A percentile compares a stretch with the other conserved stretches of the same genome.
phyloP scores from a whole-genome alignment of 2,329 filamentous ascomycete genomes.

The Fusarium sp. region DNA sequence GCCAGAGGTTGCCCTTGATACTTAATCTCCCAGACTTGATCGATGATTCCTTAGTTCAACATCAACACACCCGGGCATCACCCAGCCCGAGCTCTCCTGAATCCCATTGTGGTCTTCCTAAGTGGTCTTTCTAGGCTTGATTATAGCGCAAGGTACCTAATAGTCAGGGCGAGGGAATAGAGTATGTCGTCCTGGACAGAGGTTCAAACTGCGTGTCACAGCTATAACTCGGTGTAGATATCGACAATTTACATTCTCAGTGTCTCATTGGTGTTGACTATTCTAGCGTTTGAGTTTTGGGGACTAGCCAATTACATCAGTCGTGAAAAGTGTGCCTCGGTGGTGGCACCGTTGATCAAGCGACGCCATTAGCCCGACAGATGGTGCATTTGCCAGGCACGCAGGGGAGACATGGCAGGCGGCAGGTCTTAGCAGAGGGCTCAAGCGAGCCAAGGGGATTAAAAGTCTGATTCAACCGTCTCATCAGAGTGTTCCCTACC shows the following conservation, averaged over 20 bases:
- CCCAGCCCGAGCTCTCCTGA: too few relatives aligned
- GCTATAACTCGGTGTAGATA: background rate
- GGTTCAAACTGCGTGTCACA: background rate
- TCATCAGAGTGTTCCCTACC: background rate
- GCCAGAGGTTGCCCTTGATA: too few relatives aligned
- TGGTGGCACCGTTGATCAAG: background rate
- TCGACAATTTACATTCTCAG: background rate
- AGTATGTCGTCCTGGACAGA: background rate
- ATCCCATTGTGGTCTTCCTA: background rate
- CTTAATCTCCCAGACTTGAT: too few relatives aligned
- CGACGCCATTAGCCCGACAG: background rate
- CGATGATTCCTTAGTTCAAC: background rate
- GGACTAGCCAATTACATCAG: background rate
- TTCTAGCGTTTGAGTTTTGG: background rate
- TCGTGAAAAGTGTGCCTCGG: background rate
- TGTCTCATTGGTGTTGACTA: background rate
- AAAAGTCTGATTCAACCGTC: background rate
- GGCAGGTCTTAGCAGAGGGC: background rate
- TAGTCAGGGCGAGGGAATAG: background rate
- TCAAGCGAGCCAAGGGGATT: background rate
- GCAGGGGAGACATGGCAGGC: background rate
- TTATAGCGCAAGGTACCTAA: background rate
- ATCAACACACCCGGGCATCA: too few relatives aligned
- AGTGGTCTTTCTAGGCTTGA: background rate
- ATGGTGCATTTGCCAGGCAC: background rate